Conservation (phyloP, 2,329 filamentous ascomycete genomes). For the Ambrosiella xylebori region DNA sequence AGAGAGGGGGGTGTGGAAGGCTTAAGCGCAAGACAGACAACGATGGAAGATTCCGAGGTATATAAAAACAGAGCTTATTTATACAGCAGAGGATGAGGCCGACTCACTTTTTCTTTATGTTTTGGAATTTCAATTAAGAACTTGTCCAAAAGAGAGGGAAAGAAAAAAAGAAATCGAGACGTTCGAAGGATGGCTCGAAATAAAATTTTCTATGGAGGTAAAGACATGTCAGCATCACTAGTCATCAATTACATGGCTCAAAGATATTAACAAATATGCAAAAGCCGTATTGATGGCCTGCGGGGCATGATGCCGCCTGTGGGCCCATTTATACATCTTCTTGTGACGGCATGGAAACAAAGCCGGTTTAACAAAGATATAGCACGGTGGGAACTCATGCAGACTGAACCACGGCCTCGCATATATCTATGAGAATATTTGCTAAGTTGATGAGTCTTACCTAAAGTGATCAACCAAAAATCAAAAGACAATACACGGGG, state of each 20-base stretch:
- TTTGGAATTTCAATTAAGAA: conserved; percentile 13
- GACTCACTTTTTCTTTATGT: conserved; percentile 7
- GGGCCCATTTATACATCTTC: too few relatives aligned
- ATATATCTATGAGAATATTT: too few relatives aligned
- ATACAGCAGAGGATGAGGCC: neutral
- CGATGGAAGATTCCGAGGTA: neutral
- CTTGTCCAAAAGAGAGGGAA: conserved; percentile 11
- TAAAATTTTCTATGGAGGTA: neutral
- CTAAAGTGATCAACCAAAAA: conserved; percentile 1
- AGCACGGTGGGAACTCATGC: too few relatives aligned
- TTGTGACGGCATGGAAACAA: too few relatives aligned
- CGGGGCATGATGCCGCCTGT: neutral
- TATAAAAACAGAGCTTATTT: neutral
- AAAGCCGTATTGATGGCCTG: neutral
- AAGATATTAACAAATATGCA: neutral
- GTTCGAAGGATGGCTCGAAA: conserved; percentile 1
- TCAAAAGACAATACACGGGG: conserved; percentile 9
- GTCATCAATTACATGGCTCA: neutral
- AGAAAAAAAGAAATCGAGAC: conserved; percentile 5
- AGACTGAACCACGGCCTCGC: too few relatives aligned
- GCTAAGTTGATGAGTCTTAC: neutral
- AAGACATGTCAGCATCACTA: neutral
- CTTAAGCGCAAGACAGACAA: neutral
- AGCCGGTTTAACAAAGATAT: too few relatives aligned
- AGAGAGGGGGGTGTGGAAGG: neutral